phyloP scores from a whole-genome alignment of 345 rosid genomes.

The thale cress (Arabidopsis thaliana) region DNA sequence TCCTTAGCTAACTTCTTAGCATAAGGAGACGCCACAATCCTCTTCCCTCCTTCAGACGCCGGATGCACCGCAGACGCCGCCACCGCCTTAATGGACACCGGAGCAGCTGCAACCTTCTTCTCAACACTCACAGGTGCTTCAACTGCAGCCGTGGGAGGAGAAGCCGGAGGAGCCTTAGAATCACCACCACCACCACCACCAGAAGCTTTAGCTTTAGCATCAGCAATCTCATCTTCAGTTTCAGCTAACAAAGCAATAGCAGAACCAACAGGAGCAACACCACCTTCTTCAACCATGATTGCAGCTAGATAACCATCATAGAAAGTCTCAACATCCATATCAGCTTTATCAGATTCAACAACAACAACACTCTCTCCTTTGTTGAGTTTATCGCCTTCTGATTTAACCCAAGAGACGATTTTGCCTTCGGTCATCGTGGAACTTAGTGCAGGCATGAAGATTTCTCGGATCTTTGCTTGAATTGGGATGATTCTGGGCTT shows the following conservation, averaged over 20 bases:
- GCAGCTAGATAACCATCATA: constrained; percentile 94
- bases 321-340: constrained; percentile 98
- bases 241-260: constrained; percentile 94
- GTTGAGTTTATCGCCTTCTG: constrained; percentile 87
- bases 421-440: constrained; percentile 97
- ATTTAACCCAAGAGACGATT: constrained; percentile 91
- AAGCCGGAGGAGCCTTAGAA: constrained; percentile 10
- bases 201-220: constrained; percentile 70
- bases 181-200: constrained; percentile 12
- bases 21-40: constrained; percentile 86
- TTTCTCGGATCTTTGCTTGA: constrained; percentile 88
- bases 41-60: constrained; percentile 88
- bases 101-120: constrained; percentile 29
- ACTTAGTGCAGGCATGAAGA: constrained; percentile 99
- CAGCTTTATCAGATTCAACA: constrained; percentile 96
- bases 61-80: constrained; percentile 63
- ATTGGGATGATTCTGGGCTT: constrained; percentile 37
- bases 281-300: constrained; percentile 94
- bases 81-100: constrained; percentile 4
- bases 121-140: constrained; percentile 26
- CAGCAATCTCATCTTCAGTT: constrained; percentile 70
- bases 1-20: constrained; percentile 91
- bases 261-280: constrained; percentile 90
- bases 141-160: constrained; percentile 1
- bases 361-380: constrained; percentile 96